Evolutionary conservation across 768 basidiomycete species (phyloP), one percentile per base, ranked within the genome.

Genomic region (Lactarius evosmus): DNA sequence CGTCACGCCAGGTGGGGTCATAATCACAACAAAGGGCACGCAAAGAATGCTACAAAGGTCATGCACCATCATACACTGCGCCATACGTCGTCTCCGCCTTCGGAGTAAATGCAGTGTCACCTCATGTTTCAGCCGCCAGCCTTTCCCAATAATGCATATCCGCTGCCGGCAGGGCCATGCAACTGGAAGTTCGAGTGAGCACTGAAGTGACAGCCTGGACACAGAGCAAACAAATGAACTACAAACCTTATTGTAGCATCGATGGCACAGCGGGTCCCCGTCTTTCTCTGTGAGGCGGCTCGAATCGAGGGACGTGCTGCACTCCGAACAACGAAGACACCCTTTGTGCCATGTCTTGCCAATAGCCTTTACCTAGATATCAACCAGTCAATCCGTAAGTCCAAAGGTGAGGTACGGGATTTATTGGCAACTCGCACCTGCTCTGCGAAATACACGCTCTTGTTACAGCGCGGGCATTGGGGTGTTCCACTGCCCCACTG

Each of bases 401-500:
- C 41, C 34, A 29, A 16, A 33, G 16, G 32, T 46, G 7, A 25
- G 29, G 38, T 38, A 9, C 54, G 32, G 4, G 14, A 33, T 25
- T n/a, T 29, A 27, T 12, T 30, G 25, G n/a, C 4, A 30, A 34
- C 25, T 6, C 49, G 66, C 52, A 85, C 89, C 82, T 91, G 89
- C 73, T 93, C 91, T 16, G 91, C 91, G 70, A 93, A 93, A 75
- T 89, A 94, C 11, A 94, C 91, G 57, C 81, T 86, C 79, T 88
- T 85, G 40, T 77, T 78, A 67, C 91, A 94, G 60, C 80, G 79
- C 9, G 86, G 84, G 69, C 91, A 94, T 22, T 71, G 71, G 22
- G 90, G 88, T 8, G 84, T 83, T 25, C 82, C 80, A 27, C 72
- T 75, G 38, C 83, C 85, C 80, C 85, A 87, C 65, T 79, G 78